Conservation (phyloP, 2,329 filamentous ascomycete genomes). For the Corinectria fuckeliana region DNA sequence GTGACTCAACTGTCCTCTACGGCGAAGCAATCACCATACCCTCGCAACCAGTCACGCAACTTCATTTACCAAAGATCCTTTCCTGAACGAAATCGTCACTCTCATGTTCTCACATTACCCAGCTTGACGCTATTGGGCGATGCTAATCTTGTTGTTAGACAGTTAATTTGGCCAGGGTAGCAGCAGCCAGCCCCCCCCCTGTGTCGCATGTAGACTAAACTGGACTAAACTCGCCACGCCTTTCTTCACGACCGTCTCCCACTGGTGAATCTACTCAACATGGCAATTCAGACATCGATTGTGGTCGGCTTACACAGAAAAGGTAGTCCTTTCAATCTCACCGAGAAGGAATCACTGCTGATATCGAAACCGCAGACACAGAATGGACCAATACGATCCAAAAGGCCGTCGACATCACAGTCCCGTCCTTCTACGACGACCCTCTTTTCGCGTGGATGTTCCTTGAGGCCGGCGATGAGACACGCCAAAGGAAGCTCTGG, state of each 20-base stretch:
- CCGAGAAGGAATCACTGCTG: neutral
- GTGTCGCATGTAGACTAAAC: neutral
- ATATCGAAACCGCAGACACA: neutral
- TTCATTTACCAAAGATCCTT: no score
- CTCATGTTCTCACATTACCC: no score
- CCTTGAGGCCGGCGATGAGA: neutral
- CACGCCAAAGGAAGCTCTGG: constrained; percentile 7
- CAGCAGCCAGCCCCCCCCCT: neutral
- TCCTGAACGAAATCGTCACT: no score
- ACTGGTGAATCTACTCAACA: neutral
- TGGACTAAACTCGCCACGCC: neutral
- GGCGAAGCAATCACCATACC: neutral
- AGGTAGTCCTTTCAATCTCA: neutral
- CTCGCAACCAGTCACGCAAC: no score
- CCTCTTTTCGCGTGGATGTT: constrained; percentile 15
- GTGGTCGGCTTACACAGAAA: neutral
- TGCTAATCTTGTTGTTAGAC: no score
- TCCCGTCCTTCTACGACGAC: constrained; percentile 13
- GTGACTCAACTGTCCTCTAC: neutral
- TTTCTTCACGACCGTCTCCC: neutral
- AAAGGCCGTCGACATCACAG: neutral
- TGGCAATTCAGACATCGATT: neutral
- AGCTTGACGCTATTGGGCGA: no score
- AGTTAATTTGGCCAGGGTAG: no score
- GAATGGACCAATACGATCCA: neutral